Conservation (phyloP, 1,139 yeast genomes). For the Taphrina wiesneri region DNA sequence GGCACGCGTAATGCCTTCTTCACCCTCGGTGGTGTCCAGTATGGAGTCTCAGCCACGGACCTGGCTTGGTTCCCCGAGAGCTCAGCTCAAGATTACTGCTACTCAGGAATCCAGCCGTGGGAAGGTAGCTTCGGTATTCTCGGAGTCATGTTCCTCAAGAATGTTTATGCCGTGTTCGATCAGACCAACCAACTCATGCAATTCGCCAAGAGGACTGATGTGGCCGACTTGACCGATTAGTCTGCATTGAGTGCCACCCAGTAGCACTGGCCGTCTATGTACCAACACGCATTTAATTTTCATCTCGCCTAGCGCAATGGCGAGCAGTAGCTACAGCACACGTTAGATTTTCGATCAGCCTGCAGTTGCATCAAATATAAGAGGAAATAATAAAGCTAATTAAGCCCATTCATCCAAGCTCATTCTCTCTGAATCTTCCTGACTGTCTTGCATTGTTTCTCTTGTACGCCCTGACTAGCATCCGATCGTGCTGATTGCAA, state of each 20-base stretch:
- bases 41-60: slow-evolving; percentile 32
- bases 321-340: not conserved
- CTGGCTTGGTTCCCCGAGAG: slow-evolving; percentile 32
- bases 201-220: slow-evolving; percentile 29
- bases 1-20: slow-evolving; percentile 29
- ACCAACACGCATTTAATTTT: not conserved
- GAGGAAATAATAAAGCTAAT: not conserved
- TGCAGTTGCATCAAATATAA: not conserved
- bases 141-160: slow-evolving; percentile 73
- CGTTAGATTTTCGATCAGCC: not conserved
- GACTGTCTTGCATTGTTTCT: not conserved
- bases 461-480: no score
- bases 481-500: no score
- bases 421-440: no score
- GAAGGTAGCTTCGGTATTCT: slow-evolving; percentile 45
- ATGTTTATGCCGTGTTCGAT: slow-evolving; percentile 71
- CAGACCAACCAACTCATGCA: slow-evolving; percentile 10
- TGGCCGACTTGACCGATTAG: slow-evolving; percentile 28
- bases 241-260: no score
- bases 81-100: slow-evolving; percentile 3
- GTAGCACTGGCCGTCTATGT: no score
- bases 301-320: not conserved
- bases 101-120: slow-evolving; percentile 31
- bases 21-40: slow-evolving; percentile 23
- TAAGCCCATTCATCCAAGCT: no score